These are phyloP conservation scores for Scenedesmus sp. DNA, from an alignment of 163 green algal species.

Conservation along the genomic window DNA sequence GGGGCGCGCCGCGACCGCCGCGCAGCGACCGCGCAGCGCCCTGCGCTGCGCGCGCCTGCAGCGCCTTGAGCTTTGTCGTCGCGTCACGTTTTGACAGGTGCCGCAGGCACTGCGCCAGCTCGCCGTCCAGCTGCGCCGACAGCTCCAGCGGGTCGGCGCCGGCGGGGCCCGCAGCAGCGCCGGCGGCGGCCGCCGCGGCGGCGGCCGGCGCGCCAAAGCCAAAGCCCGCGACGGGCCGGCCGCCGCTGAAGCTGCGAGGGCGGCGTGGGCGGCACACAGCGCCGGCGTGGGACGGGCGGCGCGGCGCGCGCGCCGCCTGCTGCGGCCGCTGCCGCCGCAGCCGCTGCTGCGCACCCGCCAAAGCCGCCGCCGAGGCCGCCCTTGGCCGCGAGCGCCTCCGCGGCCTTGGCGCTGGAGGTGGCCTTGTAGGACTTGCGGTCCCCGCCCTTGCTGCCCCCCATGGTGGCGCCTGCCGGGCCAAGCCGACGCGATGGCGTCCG, in stretches of 20 bases:
- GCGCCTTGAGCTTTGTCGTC: slow-evolving; percentile 85
- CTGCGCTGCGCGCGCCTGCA: slow-evolving; percentile 63
- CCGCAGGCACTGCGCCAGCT: slow-evolving; percentile 76
- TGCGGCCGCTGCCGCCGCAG: neutral
- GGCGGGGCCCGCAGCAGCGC: neutral
- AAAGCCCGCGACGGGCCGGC: slow-evolving; percentile 36
- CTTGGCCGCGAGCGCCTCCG: slow-evolving; percentile 28
- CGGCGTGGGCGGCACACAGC: neutral
- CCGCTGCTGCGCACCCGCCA: slow-evolving; percentile 27
- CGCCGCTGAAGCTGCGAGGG: slow-evolving; percentile 39
- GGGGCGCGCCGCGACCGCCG: too few species aligned
- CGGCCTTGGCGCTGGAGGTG: slow-evolving; percentile 38
- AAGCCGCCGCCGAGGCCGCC: slow-evolving; percentile 21
- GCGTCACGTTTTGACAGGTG: slow-evolving; percentile 83
- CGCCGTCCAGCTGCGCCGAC: slow-evolving; percentile 54
- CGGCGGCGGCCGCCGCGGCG: neutral
- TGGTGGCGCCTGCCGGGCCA: too few species aligned
- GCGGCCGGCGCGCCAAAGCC: slow-evolving; percentile 28
- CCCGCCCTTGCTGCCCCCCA: slow-evolving; percentile 27
- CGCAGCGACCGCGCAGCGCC: neutral
- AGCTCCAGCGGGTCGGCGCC: slow-evolving; percentile 21
- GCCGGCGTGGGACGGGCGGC: neutral
- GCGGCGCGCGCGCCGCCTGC: neutral
- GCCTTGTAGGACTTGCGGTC: slow-evolving; percentile 41
- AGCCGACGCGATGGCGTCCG: too few species aligned